A percentile compares a stretch with the other conserved stretches of the same genome.
These are phyloP conservation scores for Ophiosphaerella narmari DNA, from an alignment of 2,329 filamentous ascomycete species.

Conservation along the genomic window DNA sequence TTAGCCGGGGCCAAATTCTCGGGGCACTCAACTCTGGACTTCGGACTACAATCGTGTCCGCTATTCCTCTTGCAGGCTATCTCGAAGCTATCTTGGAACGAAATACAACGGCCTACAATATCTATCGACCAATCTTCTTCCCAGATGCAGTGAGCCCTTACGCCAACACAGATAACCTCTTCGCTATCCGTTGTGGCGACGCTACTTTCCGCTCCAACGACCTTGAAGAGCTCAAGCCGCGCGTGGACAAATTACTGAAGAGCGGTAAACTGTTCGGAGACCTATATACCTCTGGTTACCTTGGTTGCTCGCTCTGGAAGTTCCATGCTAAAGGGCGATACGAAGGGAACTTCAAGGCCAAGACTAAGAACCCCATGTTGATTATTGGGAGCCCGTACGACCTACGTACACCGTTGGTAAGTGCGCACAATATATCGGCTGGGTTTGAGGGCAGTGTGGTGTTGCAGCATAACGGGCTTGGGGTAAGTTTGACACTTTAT, in stretches of 20 bases:
- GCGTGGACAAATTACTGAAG: neutral
- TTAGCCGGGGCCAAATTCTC: neutral
- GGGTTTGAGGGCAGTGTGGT: constrained; percentile 13
- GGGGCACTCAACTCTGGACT: neutral
- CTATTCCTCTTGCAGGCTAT: constrained; percentile 1
- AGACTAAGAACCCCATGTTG: constrained; percentile 14
- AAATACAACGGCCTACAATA: constrained; percentile 1
- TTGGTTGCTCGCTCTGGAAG: constrained; percentile 11
- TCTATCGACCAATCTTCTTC: neutral
- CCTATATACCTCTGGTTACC: neutral
- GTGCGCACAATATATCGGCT: constrained; percentile 7
- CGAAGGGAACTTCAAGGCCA: constrained; percentile 10
- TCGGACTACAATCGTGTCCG: neutral
- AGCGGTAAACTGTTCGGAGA: constrained; percentile 3
- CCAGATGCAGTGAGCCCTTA: neutral
- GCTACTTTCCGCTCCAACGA: constrained; percentile 1
- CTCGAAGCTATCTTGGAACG: constrained; percentile 3
- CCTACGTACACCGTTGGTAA: constrained; percentile 6
- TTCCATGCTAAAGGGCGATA: constrained; percentile 9
- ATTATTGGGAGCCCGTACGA: constrained; percentile 10
- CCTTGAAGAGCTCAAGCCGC: neutral
- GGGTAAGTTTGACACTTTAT: constrained; percentile 5
- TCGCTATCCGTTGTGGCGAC: constrained; percentile 5
- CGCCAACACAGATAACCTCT: neutral
- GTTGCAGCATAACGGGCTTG: constrained; percentile 14